Evolutionary conservation across 2,329 filamentous ascomycete genomes (phyloP).

Genomic region (Penicillium polonicum): DNA sequence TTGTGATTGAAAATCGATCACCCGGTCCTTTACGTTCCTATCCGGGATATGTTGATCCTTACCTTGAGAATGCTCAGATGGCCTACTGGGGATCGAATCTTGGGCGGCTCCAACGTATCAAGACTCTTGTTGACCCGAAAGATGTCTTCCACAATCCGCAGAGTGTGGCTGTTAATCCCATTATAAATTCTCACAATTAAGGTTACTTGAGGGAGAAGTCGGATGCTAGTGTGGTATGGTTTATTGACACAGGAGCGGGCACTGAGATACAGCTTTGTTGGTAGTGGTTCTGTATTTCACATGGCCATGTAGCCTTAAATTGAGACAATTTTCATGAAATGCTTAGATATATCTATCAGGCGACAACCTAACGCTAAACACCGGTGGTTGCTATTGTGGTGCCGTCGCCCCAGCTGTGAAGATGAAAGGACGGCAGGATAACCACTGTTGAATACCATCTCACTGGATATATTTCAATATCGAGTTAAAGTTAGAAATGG

Average conservation of each 20-base stretch:
- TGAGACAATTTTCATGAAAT: background rate
- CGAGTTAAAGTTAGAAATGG: too few species aligned
- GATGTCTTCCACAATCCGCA: constrained; percentile 62
- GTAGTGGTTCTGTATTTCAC: background rate
- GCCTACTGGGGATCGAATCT: constrained; percentile 59
- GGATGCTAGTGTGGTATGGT: background rate
- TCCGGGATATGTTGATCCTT: constrained; percentile 62
- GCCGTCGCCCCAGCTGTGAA: too few species aligned
- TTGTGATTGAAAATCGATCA: constrained; percentile 32
- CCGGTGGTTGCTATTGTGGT: too few species aligned
- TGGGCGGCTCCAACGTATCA: constrained; percentile 49
- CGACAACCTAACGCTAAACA: too few species aligned
- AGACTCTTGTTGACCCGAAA: constrained; percentile 53
- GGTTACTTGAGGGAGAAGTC: background rate
- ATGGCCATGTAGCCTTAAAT: background rate
- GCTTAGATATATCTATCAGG: too few species aligned
- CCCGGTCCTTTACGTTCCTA: constrained; percentile 53
- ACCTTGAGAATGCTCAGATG: constrained; percentile 46
- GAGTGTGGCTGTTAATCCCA: constrained; percentile 34
- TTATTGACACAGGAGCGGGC: background rate
- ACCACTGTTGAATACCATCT: too few species aligned
- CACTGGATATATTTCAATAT: too few species aligned
- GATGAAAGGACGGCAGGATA: too few species aligned
- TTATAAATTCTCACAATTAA: background rate
- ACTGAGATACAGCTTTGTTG: too few species aligned